Percentiles rank a stretch among this genome's conserved stretches.
phyloP scores from a whole-genome alignment of 2,329 filamentous ascomycete genomes.

The Epichloe amarillans region DNA sequence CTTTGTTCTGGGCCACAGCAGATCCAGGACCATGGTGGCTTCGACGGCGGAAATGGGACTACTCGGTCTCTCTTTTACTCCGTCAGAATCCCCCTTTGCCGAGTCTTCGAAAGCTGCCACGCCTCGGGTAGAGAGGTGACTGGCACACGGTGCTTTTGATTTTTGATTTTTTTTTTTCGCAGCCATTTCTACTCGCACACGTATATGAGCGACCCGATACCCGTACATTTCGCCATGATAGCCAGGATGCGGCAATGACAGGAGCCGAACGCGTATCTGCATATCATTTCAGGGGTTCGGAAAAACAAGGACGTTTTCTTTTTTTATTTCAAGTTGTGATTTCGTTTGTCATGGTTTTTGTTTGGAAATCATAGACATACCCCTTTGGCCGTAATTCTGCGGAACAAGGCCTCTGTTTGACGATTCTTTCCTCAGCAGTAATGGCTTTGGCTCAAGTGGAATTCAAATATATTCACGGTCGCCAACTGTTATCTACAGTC shows the following conservation, averaged over 20 bases:
- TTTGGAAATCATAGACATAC: not conserved
- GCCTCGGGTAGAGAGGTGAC: slow-evolving; percentile 7
- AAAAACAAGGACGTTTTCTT: not conserved
- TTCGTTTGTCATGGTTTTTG: not conserved
- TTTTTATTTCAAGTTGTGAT: not conserved
- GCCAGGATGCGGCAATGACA: too few species aligned
- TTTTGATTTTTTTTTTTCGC: not conserved
- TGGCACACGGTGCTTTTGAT: slow-evolving; percentile 10
- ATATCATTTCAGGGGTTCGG: too few species aligned
- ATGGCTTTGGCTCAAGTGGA: too few species aligned
- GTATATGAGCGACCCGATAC: too few species aligned
- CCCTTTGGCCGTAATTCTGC: not conserved
- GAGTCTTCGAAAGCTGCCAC: slow-evolving; percentile 7
- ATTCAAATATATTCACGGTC: too few species aligned
- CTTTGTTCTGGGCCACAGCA: slow-evolving; percentile 19
- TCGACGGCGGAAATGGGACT: slow-evolving; percentile 9
- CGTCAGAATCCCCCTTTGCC: slow-evolving; percentile 7
- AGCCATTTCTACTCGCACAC: too few species aligned
- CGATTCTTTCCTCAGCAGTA: too few species aligned
- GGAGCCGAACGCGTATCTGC: too few species aligned
- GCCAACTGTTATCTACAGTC: not conserved
- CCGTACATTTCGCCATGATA: too few species aligned
- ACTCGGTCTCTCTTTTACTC: slow-evolving; percentile 15
- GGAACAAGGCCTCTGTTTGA: not conserved
- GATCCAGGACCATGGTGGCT: slow-evolving; percentile 22